Evolutionary conservation across 148 eudicot genomes (phyloP).

Genomic region (Amaranthus palmeri): DNA sequence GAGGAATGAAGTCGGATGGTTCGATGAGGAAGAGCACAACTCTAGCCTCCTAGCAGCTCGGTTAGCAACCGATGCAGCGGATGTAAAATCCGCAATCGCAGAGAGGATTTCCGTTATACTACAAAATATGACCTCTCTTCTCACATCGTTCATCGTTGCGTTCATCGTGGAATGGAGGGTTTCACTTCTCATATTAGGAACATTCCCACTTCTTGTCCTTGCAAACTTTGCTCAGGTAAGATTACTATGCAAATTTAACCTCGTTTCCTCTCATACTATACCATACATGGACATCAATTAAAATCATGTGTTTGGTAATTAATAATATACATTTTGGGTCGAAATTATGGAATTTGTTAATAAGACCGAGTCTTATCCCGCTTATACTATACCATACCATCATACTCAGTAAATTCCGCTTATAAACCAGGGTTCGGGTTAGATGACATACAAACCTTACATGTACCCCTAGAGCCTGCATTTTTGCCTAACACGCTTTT

Average conservation of each 20-base stretch:
- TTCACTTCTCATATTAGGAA: constrained; percentile 91
- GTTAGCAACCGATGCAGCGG: constrained; percentile 89
- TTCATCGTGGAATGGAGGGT: constrained; percentile 98
- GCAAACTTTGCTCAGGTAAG: constrained; percentile 99
- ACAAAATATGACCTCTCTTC: constrained; percentile 98
- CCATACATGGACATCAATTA: neutral
- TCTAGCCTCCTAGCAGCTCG: constrained; percentile 96
- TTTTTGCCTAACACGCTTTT: too few species aligned
- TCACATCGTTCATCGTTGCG: constrained; percentile 95
- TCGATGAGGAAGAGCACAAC: constrained; percentile 98
- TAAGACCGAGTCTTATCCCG: too few species aligned
- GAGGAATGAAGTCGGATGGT: constrained; percentile 99
- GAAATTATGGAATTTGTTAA: too few species aligned
- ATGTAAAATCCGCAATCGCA: constrained; percentile 94
- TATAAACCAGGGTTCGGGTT: too few species aligned
- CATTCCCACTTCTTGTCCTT: constrained; percentile 94
- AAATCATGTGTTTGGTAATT: neutral
- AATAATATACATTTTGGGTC: too few species aligned
- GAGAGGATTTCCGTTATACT: constrained; percentile 97
- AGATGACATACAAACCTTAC: too few species aligned
- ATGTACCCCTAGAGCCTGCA: too few species aligned
- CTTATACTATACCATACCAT: too few species aligned
- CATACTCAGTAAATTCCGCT: too few species aligned
- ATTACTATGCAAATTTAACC: neutral
- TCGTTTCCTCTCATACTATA: neutral